Percentiles rank a stretch among this genome's conserved stretches.
phyloP scores from a whole-genome alignment of 1,284 basidiomycete species.

The Tilletia indica region DNA sequence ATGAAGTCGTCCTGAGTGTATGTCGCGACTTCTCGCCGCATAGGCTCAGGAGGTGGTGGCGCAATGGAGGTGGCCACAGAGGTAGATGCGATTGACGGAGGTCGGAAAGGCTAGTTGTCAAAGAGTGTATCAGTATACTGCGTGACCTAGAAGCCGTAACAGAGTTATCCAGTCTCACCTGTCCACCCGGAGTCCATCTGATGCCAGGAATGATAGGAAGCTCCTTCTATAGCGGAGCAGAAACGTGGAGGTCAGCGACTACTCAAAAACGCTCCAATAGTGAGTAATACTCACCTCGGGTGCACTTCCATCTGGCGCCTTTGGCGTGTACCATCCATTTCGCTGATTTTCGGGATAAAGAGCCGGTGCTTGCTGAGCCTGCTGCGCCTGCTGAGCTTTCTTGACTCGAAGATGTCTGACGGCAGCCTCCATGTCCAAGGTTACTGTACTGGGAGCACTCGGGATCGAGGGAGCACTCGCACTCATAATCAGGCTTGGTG shows the following conservation, averaged over 20 bases:
- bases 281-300: constrained; percentile 2
- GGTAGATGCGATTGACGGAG: constrained; percentile 1
- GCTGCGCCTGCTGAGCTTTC: constrained; percentile 27
- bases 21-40: constrained; percentile 6
- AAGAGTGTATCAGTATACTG: neutral
- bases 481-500: neutral
- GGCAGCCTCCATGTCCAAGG: constrained; percentile 47
- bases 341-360: constrained; percentile 20
- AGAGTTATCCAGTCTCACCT: neutral
- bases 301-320: constrained; percentile 15
- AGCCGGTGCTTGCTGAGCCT: constrained; percentile 22
- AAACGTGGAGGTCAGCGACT: neutral
- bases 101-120: neutral
- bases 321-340: constrained; percentile 43
- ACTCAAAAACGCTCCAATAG: neutral
- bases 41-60: neutral
- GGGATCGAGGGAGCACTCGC: constrained; percentile 1
- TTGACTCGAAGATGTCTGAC: constrained; percentile 33
- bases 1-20: constrained; percentile 17
- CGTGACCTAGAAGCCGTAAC: neutral
- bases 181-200: constrained; percentile 11
- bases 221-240: neutral
- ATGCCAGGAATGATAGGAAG: constrained; percentile 13
- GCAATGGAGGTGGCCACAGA: neutral
- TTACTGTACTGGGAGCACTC: constrained; percentile 18